Evolutionary conservation across 805 yeast species (phyloP), one percentile per base, ranked within the genome.

Genomic region (Kluyveromyces siamensis): DNA sequence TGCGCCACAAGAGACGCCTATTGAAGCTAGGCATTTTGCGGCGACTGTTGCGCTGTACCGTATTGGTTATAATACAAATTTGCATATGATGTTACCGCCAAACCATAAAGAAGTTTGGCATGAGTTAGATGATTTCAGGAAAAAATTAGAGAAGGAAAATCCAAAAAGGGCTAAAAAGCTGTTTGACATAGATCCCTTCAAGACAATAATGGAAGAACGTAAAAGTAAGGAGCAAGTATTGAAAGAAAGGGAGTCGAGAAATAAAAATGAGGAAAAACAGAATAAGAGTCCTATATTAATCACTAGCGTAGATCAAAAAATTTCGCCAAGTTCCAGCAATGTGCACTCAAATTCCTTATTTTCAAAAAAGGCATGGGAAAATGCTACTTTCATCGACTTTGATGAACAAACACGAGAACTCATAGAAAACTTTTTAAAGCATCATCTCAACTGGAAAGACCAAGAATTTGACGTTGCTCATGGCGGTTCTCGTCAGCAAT

Each of bases 1-100:
- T 7, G 66, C 69, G 3, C 83, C 90, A 0, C 88, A 85, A 55
- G 86, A 80, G 42, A 87, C 97, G 0, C 77, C 95, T 1, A 72
- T 87, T 33, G 97, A 90, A 57, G 96, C 98, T 1, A 75, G 96
- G 43, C 95, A 90, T 62, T 75, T 77, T 58, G 89, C 91, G 0
- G 97, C 99, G 0, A 89, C 97, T 0, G 87, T 84, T 55, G 93
- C 91, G 0, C 65, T 91, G 52, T 90, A 81, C 62, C 72, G 96
- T 36, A 74, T 91, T 17, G 82, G 90, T 37, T 86, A 81, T 51
- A 83, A 82, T 55, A 89, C 89, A 57, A 89, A 87, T 61, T 63
- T 91, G 66, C 86, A 86, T 51, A 82, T 90, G 90, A 83, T 88
- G 58, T 72, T 91, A 13, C 98, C 98, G 0, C 79, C 83, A 3